phyloP scores from a whole-genome alignment of 768 basidiomycete species.

The Tremella yokohamensis region DNA sequence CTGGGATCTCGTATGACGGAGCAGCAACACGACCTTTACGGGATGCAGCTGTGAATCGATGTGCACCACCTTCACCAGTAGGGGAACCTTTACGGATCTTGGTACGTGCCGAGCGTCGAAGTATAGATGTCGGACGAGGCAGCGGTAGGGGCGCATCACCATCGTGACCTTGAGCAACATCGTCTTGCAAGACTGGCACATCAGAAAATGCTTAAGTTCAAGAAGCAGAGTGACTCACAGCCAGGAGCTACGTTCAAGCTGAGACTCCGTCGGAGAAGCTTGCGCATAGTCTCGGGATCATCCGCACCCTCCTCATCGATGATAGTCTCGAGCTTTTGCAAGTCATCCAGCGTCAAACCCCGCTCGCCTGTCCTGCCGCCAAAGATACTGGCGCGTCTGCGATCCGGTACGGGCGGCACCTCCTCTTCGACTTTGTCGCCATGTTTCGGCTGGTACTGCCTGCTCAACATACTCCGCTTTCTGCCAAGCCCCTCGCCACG shows the following conservation, averaged over 20 bases:
- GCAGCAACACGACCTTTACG: slow-evolving; percentile 54
- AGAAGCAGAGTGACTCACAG: slow-evolving; percentile 58
- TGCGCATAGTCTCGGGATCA: slow-evolving; percentile 75
- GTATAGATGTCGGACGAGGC: slow-evolving; percentile 76
- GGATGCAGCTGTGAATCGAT: slow-evolving; percentile 63
- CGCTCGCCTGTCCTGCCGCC: slow-evolving; percentile 67
- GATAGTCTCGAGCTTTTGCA: slow-evolving; percentile 89
- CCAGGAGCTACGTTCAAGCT: slow-evolving; percentile 81
- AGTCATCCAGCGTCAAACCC: slow-evolving; percentile 76
- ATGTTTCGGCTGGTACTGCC: slow-evolving; percentile 80
- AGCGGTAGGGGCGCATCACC: slow-evolving; percentile 87
- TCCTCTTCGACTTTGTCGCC: slow-evolving; percentile 72
- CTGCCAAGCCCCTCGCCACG: slow-evolving; percentile 59
- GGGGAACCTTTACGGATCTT: slow-evolving; percentile 85
- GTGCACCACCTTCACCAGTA: slow-evolving; percentile 72
- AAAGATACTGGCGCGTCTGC: slow-evolving; percentile 65
- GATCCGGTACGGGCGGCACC: slow-evolving; percentile 52
- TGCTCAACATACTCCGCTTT: slow-evolving; percentile 88
- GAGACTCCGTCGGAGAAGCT: slow-evolving; percentile 74
- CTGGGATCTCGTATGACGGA: slow-evolving; percentile 27
- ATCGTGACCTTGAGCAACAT: slow-evolving; percentile 57
- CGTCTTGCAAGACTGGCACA: slow-evolving; percentile 39
- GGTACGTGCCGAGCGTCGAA: slow-evolving; percentile 87
- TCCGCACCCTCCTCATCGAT: slow-evolving; percentile 77
- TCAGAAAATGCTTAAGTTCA: slow-evolving; percentile 9